Conservation (phyloP, 176 grass and related monocot genomes). For the Metroxylon sagu region DNA sequence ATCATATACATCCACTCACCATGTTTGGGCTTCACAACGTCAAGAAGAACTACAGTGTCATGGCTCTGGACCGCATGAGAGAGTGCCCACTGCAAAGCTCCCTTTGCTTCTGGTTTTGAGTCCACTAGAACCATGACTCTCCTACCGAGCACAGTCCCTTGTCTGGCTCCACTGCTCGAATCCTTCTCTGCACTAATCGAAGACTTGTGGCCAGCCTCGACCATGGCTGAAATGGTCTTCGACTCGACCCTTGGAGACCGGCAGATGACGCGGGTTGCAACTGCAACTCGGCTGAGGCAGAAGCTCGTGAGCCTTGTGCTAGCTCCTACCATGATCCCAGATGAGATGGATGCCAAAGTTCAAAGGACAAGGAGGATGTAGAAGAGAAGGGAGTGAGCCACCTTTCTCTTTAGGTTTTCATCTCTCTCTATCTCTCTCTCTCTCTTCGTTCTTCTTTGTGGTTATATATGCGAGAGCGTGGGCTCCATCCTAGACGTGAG, state of each 20-base stretch:
- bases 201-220: neutral
- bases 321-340: too few species aligned
- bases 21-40: slow-evolving; percentile 27
- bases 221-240: neutral
- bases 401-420: too few species aligned
- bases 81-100: slow-evolving; percentile 51
- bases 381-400: too few species aligned
- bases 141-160: slow-evolving; percentile 1
- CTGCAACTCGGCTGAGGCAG: slow-evolving; percentile 11
- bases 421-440: too few species aligned
- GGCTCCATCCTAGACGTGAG: too few species aligned
- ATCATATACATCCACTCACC: slow-evolving; percentile 6
- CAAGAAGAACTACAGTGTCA: slow-evolving; percentile 44
- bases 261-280: slow-evolving; percentile 15
- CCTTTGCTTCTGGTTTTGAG: slow-evolving; percentile 22
- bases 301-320: slow-evolving; percentile 26
- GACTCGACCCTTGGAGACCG: neutral
- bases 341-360: too few species aligned
- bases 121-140: slow-evolving; percentile 29
- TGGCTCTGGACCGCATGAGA: slow-evolving; percentile 41
- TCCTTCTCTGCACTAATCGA: neutral
- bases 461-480: too few species aligned
- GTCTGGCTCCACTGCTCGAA: neutral
- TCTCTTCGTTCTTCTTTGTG: too few species aligned
- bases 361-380: too few species aligned